Evolutionary conservation across 1,139 yeast species (phyloP), one percentile per base, ranked within the genome.

Genomic region (Pichia norvegensis): DNA sequence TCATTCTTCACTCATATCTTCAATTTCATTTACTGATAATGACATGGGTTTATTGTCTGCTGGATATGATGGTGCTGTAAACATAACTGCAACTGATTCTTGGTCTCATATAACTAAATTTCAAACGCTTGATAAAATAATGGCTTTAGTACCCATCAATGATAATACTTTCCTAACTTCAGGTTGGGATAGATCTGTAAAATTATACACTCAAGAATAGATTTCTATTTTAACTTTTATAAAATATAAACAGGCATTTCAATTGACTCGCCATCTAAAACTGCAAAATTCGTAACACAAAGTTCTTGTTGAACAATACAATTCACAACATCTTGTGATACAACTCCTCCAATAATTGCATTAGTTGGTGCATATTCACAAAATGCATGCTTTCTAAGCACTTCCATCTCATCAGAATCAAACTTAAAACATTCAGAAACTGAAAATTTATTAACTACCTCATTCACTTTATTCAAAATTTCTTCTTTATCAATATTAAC

Each of bases 291-390:
- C 59, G 87, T 90, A 37, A 90, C 72, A 1, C 97, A 96, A 45
- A 81, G 73, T 55, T 85, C 90, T 55, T 81, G 79, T 53, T 76
- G 76, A 44, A 95, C 83, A 48, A 92, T 67, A 45, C 74, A 79
- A 63, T 92, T 95, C 40, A 92, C 84, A 10, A 88, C 83, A 61
- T 92, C 97, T 64, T 92, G 99, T 1, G 95, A 86, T 33, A 92
- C 66, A 3, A 86, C 74, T 1, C 98, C 98, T 10, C 98, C 98
- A 10, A 92, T 59, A 2, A 92, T 77, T 0, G 98, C 95, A 10
- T 95, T 81, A 0, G 83, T 81, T 0, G 97, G 96, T 3, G 92
- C 74, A 52, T 85, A 76, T 60, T 92, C 95, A 1, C 86, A 70
- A 49, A 73, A 76, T 6, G 76, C 74, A 55, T 82, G 86, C 27